These are phyloP conservation scores for Fistulinella cinereoalba DNA, from an alignment of 1,284 basidiomycete species.

Conservation along the genomic window DNA sequence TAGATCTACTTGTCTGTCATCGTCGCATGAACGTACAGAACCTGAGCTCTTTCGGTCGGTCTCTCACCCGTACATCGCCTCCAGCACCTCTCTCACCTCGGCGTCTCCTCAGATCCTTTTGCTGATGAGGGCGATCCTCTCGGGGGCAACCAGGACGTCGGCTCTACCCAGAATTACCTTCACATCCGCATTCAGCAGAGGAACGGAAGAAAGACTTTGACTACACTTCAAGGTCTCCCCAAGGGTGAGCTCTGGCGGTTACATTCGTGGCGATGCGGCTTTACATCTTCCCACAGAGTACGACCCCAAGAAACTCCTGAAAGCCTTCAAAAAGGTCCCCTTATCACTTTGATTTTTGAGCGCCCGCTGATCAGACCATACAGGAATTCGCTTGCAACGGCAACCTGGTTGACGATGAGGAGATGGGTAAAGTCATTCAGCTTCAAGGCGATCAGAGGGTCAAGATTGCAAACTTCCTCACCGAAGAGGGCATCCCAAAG, in stretches of 20 bases:
- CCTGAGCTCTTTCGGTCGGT: constrained; percentile 74
- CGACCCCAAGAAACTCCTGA: constrained; percentile 97
- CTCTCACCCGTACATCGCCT: constrained; percentile 26
- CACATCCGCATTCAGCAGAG: constrained; percentile 98
- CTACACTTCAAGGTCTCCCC: constrained; percentile 95
- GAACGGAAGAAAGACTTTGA: constrained; percentile 99
- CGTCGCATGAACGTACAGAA: constrained; percentile 93
- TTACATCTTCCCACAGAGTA: constrained; percentile 63
- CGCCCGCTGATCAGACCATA: constrained; percentile 1
- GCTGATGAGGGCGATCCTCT: constrained; percentile 86
- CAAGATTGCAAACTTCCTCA: constrained; percentile 88
- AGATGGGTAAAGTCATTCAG: constrained; percentile 97
- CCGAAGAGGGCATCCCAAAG: constrained; percentile 72
- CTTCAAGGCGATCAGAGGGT: constrained; percentile 97
- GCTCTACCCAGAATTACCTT: constrained; percentile 84
- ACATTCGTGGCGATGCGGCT: constrained; percentile 9
- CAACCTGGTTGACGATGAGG: constrained; percentile 94
- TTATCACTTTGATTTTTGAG: constrained; percentile 2
- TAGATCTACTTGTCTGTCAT: constrained; percentile 38
- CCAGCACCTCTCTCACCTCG: constrained; percentile 10
- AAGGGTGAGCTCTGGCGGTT: constrained; percentile 61
- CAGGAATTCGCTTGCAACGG: constrained; percentile 99
- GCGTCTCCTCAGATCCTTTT: constrained; percentile 74
- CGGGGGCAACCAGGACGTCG: constrained; percentile 70
- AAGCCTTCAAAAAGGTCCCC: constrained; percentile 95